Base-by-base conservation (phyloP, 768 basidiomycete genomes). In the Brasilioporus rufonigricans region DNA sequence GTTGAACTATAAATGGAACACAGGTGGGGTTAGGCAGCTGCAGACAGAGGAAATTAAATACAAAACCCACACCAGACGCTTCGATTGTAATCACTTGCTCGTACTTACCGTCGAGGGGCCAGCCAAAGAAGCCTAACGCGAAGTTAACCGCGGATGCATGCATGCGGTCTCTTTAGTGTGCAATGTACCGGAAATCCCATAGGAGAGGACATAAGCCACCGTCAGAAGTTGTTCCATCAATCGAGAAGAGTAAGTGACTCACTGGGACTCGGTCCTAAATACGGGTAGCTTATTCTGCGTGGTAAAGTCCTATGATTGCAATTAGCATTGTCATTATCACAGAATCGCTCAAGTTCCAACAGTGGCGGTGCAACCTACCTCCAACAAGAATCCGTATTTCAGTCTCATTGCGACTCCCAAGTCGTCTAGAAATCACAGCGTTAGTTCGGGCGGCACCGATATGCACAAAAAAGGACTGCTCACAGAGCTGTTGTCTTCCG, bases 401-500 rank as follows among this genome's bases (percentile, higher is more conserved):
- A 90, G 76, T 21, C 87, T 80, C 66, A 83, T 81, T 11, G 88
- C 85, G 13, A 89, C 77, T 35, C 87, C 85, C 53, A 91, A 72
- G 61, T 86, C 83, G 63, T 76, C 85, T 86, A 52, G 1, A 6
- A 18, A 21, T 47, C 1, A 48, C 1, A 3, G 16, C 19, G 11
- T 68, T 26, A 58, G 45, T 32, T 36, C 41, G n/a, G 9, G 14
- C 2, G 10, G 1, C 24, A 43, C 23, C 11, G 13, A 43, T 6
- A 23, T 12, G 13, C 4, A 19, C 29, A 9, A 24, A 21, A 27
- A 47, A 27, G 19, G 44, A 5, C 10, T 73, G n/a, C 85, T 53
- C 54, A 89, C 86, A 95, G 5, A 94, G 73, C 61, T 97, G 93
- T 62, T 90, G 84, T 45, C 93, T 76, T 44, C 93, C 93, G 57